Evolutionary conservation across 2,329 filamentous ascomycete genomes (phyloP).

Genomic region (Verticillium dahliae): DNA sequence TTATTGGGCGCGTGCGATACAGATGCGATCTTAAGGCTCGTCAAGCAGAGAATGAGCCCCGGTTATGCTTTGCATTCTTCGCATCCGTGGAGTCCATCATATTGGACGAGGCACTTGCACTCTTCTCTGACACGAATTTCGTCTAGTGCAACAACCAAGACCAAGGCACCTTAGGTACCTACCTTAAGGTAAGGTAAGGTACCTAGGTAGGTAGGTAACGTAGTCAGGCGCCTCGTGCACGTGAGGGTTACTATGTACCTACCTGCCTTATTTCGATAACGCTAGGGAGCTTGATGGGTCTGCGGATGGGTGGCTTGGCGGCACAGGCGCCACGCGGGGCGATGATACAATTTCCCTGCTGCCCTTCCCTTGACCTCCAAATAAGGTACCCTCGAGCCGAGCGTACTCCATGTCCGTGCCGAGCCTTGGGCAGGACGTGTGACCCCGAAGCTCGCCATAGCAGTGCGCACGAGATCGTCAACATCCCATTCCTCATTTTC

Average conservation of each 20-base stretch:
- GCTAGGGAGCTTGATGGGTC: not conserved
- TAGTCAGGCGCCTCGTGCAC: not conserved
- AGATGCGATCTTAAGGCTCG: no score
- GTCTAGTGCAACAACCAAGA: no score
- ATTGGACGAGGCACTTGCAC: no score
- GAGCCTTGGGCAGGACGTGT: not conserved
- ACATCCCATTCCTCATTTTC: not conserved
- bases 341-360: not conserved
- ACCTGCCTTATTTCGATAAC: not conserved
- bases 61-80: no score
- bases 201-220: no score
- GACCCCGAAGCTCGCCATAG: not conserved
- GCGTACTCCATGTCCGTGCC: not conserved
- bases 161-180: no score
- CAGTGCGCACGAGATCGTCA: not conserved
- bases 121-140: no score
- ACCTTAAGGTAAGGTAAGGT: no score
- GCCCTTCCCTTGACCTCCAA: not conserved
- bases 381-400: not conserved
- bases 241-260: not conserved
- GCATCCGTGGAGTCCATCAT: no score
- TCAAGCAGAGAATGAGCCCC: no score
- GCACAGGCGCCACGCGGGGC: not conserved
- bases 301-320: constrained; percentile 1
- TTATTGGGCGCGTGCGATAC: not conserved